Conservation (phyloP, 768 basidiomycete species). For the Amanita rubescens region DNA sequence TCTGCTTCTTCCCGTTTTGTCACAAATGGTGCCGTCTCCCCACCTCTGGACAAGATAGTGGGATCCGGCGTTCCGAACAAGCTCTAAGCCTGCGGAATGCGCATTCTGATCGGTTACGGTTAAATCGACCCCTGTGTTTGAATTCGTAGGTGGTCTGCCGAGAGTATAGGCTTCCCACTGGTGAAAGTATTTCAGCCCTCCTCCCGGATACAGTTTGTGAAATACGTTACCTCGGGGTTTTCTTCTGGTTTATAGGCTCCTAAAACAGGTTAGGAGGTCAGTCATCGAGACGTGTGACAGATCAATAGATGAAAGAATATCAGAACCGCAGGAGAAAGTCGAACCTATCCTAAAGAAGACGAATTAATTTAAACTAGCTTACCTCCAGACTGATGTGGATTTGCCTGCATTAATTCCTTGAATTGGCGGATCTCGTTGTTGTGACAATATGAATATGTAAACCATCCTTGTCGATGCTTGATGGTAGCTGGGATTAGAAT, state of each 20-base stretch:
- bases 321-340: neutral
- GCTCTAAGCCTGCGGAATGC: conserved; percentile 64
- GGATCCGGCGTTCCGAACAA: conserved; percentile 70
- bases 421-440: conserved; percentile 94
- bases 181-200: conserved; percentile 17
- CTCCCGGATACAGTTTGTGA: conserved; percentile 16
- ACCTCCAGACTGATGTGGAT: conserved; percentile 36
- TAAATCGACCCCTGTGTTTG: conserved; percentile 56
- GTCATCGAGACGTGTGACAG: neutral
- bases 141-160: conserved; percentile 56
- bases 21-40: conserved; percentile 88
- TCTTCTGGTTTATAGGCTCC: conserved; percentile 75
- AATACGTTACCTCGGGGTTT: conserved; percentile 65
- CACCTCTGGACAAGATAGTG: conserved; percentile 90
- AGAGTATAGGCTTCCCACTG: conserved; percentile 77
- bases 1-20: conserved; percentile 81
- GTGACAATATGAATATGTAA: conserved; percentile 97
- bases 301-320: neutral
- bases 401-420: conserved; percentile 66
- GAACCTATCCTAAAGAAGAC: neutral
- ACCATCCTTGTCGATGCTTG: conserved; percentile 87
- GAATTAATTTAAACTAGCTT: neutral
- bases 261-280: conserved; percentile 22
- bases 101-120: conserved; percentile 58
- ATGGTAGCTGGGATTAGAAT: conserved; percentile 24